These are phyloP conservation scores for Blastomyces silverae DNA, from an alignment of 2,329 filamentous ascomycete species.

Conservation along the genomic window DNA sequence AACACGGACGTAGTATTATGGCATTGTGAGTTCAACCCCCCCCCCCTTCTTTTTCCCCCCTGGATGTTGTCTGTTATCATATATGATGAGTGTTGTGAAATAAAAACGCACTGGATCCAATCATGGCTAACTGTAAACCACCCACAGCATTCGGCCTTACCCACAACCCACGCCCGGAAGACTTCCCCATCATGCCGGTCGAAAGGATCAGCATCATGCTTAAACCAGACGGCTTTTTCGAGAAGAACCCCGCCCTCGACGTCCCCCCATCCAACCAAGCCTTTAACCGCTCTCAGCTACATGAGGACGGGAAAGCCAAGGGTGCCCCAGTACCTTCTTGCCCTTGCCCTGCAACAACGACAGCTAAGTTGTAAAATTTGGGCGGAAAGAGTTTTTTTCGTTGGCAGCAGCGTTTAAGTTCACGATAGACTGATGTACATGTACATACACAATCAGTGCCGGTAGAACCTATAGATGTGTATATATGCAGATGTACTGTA, in stretches of 20 bases:
- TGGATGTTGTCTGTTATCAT: background rate
- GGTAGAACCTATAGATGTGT: background rate
- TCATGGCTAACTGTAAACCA: background rate
- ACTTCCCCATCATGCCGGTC: slow-evolving; percentile 61
- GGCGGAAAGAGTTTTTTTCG: background rate
- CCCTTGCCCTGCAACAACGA: background rate
- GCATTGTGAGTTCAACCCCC: slow-evolving; percentile 31
- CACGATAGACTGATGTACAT: no score
- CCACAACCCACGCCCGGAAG: slow-evolving; percentile 58
- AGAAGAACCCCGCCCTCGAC: slow-evolving; percentile 47
- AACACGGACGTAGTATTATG: slow-evolving; percentile 41
- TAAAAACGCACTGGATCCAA: background rate
- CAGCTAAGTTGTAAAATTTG: background rate
- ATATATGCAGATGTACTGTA: background rate
- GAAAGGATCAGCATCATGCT: slow-evolving; percentile 8
- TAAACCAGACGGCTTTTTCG: slow-evolving; percentile 48
- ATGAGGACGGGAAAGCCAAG: background rate
- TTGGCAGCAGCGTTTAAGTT: background rate
- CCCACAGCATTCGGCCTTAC: slow-evolving; percentile 49
- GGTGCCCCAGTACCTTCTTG: background rate
- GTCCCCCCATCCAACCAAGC: slow-evolving; percentile 35
- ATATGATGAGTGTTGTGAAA: background rate
- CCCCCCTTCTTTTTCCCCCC: no score
- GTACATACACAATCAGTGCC: background rate
- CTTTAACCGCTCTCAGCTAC: slow-evolving; percentile 1